These are phyloP conservation scores for Cladosporium phlei DNA, from an alignment of 2,329 filamentous ascomycete species.

Conservation along the genomic window DNA sequence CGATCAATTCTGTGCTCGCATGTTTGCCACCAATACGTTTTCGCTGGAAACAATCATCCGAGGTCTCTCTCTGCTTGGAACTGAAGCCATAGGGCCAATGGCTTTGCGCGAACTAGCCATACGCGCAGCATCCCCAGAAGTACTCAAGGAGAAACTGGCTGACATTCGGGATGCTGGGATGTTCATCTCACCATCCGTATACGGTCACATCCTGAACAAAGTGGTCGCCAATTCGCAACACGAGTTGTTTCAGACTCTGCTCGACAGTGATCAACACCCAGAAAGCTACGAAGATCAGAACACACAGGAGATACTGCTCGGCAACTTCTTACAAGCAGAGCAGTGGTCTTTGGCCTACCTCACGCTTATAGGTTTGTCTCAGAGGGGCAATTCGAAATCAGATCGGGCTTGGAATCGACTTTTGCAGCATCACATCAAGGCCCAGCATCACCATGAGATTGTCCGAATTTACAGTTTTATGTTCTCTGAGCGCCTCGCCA, in stretches of 20 bases:
- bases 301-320: slow-evolving; percentile 52
- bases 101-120: slow-evolving; percentile 73
- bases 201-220: slow-evolving; percentile 59
- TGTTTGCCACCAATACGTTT: slow-evolving; percentile 74
- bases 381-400: slow-evolving; percentile 24
- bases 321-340: slow-evolving; percentile 46
- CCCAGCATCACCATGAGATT: slow-evolving; percentile 25
- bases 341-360: slow-evolving; percentile 52
- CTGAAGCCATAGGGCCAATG: slow-evolving; percentile 67
- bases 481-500: slow-evolving; percentile 38
- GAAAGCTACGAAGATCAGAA: slow-evolving; percentile 55
- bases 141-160: slow-evolving; percentile 55
- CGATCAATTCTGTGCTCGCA: slow-evolving; percentile 69
- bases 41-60: slow-evolving; percentile 67
- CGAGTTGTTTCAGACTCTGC: slow-evolving; percentile 47
- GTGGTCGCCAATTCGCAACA: slow-evolving; percentile 57
- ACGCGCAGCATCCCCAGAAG: slow-evolving; percentile 54
- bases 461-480: slow-evolving; percentile 46
- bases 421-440: slow-evolving; percentile 38
- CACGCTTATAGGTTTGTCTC: slow-evolving; percentile 49
- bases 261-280: slow-evolving; percentile 60
- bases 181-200: slow-evolving; percentile 57
- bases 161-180: slow-evolving; percentile 61
- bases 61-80: slow-evolving; percentile 64
- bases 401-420: slow-evolving; percentile 45